Percentiles rank a stretch among this genome's conserved stretches.
These are phyloP conservation scores for Ceratobasidium theobromae DNA, from an alignment of 1,284 basidiomycete genomes.

Conservation along the genomic window DNA sequence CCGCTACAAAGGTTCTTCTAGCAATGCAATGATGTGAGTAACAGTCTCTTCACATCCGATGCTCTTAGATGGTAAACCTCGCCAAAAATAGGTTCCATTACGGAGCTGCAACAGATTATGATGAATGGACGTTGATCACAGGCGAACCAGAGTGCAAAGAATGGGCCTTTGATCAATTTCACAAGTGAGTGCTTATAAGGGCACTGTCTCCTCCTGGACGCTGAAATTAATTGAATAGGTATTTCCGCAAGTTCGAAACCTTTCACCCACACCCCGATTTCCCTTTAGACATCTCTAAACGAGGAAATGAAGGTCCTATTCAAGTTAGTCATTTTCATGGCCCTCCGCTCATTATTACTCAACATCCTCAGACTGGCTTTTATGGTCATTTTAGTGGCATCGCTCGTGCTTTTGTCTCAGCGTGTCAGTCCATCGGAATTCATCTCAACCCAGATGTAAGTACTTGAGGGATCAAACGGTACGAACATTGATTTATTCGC, in stretches of 20 bases:
- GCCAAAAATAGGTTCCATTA: slow-evolving; percentile 44
- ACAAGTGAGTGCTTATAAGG: slow-evolving; percentile 43
- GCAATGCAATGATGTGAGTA: slow-evolving; percentile 64
- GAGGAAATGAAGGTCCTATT: slow-evolving; percentile 12
- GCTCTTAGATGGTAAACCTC: neutral
- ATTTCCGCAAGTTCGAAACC: slow-evolving; percentile 62
- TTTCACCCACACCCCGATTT: slow-evolving; percentile 20
- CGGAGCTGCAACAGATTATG: slow-evolving; percentile 46
- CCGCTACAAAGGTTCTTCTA: slow-evolving; percentile 54
- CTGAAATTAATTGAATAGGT: slow-evolving; percentile 45
- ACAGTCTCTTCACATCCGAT: neutral
- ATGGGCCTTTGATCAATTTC: slow-evolving; percentile 63
- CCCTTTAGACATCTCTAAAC: slow-evolving; percentile 10
- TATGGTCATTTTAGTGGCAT: slow-evolving; percentile 3
- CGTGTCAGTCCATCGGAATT: slow-evolving; percentile 19
- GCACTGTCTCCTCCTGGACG: slow-evolving; percentile 22
- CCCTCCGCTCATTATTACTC: neutral
- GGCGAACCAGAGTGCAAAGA: slow-evolving; percentile 53
- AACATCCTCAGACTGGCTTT: slow-evolving; percentile 10
- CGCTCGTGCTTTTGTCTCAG: slow-evolving; percentile 5
- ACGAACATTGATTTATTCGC: neutral
- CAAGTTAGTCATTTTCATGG: slow-evolving; percentile 17
- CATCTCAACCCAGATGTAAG: slow-evolving; percentile 18
- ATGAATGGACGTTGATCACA: slow-evolving; percentile 60
- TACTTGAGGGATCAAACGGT: neutral